phyloP scores from a whole-genome alignment of 2,329 filamentous ascomycete genomes.

The Scytalidium lignicola region DNA sequence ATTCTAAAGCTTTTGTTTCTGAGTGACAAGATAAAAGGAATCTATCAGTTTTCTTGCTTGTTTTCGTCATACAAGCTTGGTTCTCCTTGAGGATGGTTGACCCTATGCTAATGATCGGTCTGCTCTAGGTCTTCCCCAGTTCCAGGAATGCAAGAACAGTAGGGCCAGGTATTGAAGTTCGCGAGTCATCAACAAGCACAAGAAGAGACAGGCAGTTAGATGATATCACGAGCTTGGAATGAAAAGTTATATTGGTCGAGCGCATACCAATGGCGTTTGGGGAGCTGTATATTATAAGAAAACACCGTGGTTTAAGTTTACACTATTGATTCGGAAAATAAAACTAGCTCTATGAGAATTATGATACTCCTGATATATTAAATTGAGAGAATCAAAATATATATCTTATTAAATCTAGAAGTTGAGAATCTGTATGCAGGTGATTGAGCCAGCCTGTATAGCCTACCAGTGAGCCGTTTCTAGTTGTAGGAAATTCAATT shows the following conservation, averaged over 20 bases:
- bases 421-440: no score
- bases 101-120: background rate
- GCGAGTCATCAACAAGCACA: slow-evolving; percentile 48
- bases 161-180: slow-evolving; percentile 78
- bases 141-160: slow-evolving; percentile 44
- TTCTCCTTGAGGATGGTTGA: background rate
- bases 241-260: slow-evolving; percentile 10
- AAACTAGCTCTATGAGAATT: background rate
- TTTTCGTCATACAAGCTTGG: background rate
- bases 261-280: slow-evolving; percentile 19
- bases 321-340: background rate
- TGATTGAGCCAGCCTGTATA: no score
- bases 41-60: background rate
- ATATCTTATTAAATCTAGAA: background rate
- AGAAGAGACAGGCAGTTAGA: slow-evolving; percentile 44
- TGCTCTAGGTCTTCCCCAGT: slow-evolving; percentile 26
- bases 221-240: slow-evolving; percentile 57
- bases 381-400: background rate
- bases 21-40: background rate
- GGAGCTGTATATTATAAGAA: slow-evolving; percentile 12
- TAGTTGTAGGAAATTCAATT: no score
- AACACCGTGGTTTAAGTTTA: background rate
- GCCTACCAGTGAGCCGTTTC: no score
- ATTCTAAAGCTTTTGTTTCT: background rate
- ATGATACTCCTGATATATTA: background rate